Evolutionary conservation across 2,329 filamentous ascomycete genomes (phyloP).

Genomic region (Aureobasidium sp.): DNA sequence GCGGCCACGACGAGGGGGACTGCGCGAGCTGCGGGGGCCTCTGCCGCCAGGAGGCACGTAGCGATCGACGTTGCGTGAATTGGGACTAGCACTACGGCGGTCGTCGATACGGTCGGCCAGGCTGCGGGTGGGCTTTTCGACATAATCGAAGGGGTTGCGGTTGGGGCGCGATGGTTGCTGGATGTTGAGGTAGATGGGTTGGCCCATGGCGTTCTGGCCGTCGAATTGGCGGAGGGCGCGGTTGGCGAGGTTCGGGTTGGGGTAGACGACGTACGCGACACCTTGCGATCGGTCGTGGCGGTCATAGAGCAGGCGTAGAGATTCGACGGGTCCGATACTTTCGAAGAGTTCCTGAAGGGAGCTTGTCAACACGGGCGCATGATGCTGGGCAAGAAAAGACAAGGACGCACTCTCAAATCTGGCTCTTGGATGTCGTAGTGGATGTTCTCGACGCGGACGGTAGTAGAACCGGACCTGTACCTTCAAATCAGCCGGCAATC

Average conservation of each 20-base stretch:
- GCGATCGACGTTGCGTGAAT: constrained; percentile 66
- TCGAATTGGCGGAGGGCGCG: constrained; percentile 74
- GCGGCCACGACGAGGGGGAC: constrained; percentile 46
- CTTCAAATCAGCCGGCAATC: background rate
- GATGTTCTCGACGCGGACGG: constrained; percentile 80
- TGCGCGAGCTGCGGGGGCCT: constrained; percentile 41
- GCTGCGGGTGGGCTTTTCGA: constrained; percentile 48
- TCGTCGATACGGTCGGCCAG: constrained; percentile 58
- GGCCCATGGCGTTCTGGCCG: constrained; percentile 81
- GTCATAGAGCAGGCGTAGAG: constrained; percentile 71
- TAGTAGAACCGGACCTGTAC: constrained; percentile 38
- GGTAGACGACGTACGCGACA: constrained; percentile 76
- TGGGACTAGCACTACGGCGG: constrained; percentile 40
- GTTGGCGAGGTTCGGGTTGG: constrained; percentile 61
- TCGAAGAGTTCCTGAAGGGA: constrained; percentile 64
- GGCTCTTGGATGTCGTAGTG: constrained; percentile 86
- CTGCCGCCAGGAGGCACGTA: constrained; percentile 62
- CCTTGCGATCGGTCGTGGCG: constrained; percentile 83
- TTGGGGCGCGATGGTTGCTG: constrained; percentile 38
- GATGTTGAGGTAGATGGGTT: constrained; percentile 66
- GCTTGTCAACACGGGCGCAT: background rate
- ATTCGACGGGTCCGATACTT: constrained; percentile 64
- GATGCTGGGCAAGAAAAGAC: background rate
- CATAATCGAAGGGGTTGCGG: constrained; percentile 44
- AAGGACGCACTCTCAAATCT: constrained; percentile 40